A percentile compares a stretch with the other conserved stretches of the same genome.
These are phyloP conservation scores for Debaryomyces hansenii DNA, from an alignment of 805 yeast species.

Conservation along the genomic window DNA sequence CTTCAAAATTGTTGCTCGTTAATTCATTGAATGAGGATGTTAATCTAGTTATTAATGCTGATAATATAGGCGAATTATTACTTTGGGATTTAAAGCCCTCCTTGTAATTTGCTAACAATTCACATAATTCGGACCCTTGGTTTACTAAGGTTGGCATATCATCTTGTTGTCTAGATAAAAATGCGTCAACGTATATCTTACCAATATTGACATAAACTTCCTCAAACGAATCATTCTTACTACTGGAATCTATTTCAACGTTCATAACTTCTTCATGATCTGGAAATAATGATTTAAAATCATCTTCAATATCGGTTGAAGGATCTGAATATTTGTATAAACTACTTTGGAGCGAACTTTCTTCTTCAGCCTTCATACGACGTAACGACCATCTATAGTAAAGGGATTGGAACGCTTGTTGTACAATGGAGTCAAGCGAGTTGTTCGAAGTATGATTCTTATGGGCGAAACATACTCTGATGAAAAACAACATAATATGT, in stretches of 20 bases:
- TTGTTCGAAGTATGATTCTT: conserved; percentile 6
- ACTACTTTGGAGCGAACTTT: conserved; percentile 56
- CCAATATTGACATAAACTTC: conserved; percentile 52
- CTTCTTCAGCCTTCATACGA: conserved; percentile 63
- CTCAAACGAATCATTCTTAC: conserved; percentile 33
- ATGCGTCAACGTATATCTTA: conserved; percentile 45
- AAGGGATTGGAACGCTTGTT: conserved; percentile 54
- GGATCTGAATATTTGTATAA: conserved; percentile 67
- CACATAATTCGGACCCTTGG: conserved; percentile 35
- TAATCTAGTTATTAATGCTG: conserved; percentile 18
- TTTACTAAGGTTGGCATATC: conserved; percentile 29
- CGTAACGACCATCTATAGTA: conserved; percentile 84
- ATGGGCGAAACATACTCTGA: conserved; percentile 44
- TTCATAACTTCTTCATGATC: conserved; percentile 73
- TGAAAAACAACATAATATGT: conserved; percentile 46
- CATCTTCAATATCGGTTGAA: conserved; percentile 71
- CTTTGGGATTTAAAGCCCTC: conserved; percentile 7
- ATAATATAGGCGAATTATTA: conserved; percentile 20
- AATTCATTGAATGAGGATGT: conserved; percentile 17
- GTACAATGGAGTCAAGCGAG: conserved; percentile 26
- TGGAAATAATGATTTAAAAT: conserved; percentile 79
- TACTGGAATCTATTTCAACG: conserved; percentile 15
- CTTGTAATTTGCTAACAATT: conserved; percentile 9
- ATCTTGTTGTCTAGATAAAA: conserved; percentile 19
- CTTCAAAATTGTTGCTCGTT: conserved; percentile 13